Conservation (phyloP, 2,329 filamentous ascomycete species). For the Penicillium sp. region DNA sequence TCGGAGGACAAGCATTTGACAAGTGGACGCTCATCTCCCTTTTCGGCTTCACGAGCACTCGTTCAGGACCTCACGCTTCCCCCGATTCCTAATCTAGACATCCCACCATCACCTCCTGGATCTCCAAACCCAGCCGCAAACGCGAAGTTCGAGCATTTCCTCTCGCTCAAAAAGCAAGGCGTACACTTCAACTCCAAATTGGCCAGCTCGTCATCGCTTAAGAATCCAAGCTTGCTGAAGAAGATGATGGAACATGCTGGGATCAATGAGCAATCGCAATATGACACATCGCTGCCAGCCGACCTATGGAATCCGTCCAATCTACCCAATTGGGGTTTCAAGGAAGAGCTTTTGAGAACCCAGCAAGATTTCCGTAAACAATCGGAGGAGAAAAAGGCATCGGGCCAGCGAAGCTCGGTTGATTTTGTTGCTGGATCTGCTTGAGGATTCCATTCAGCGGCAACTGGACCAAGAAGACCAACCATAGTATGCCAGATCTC, state of each 20-base stretch:
- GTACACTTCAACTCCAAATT: conserved; percentile 65
- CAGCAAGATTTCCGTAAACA: conserved; percentile 42
- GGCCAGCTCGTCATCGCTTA: conserved; percentile 56
- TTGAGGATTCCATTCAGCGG: not conserved
- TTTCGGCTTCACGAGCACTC: conserved; percentile 49
- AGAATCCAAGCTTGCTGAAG: conserved; percentile 58
- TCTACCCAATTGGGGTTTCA: conserved; percentile 48
- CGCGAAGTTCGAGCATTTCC: conserved; percentile 60
- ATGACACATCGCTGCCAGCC: conserved; percentile 50
- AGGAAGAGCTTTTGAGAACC: conserved; percentile 46
- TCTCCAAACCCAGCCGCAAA: conserved; percentile 48
- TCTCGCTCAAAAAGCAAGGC: conserved; percentile 61
- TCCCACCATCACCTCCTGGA: conserved; percentile 49
- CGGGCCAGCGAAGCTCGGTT: conserved; percentile 39
- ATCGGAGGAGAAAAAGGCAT: conserved; percentile 36
- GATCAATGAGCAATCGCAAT: conserved; percentile 54
- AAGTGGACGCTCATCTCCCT: conserved; percentile 45
- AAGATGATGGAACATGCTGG: conserved; percentile 61
- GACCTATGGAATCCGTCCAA: conserved; percentile 43
- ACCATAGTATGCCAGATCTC: not conserved
- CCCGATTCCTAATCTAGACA: conserved; percentile 46
- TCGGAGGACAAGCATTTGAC: conserved; percentile 13
- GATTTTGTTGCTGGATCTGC: conserved; percentile 40
- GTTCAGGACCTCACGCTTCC: conserved; percentile 59
- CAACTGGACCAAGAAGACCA: not conserved